These are phyloP conservation scores for Monosporascus sp. DNA, from an alignment of 2,329 filamentous ascomycete species.

Conservation along the genomic window DNA sequence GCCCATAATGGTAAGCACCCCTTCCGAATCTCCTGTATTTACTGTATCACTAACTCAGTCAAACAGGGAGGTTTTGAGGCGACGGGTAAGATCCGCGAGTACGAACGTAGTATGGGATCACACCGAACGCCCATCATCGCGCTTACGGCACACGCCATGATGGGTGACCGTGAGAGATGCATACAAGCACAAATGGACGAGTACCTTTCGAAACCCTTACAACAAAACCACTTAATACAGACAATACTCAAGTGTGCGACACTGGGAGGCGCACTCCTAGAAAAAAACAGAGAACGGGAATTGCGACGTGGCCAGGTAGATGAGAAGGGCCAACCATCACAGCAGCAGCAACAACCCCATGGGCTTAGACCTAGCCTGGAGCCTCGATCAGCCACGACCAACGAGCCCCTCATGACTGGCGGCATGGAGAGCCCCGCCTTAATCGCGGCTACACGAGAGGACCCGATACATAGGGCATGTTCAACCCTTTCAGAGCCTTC, in stretches of 20 bases:
- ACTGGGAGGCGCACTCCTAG: constrained; percentile 74
- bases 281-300: constrained; percentile 64
- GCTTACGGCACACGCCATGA: constrained; percentile 95
- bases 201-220: constrained; percentile 92
- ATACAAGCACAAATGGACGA: constrained; percentile 99
- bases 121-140: constrained; percentile 92
- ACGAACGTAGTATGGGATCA: constrained; percentile 74
- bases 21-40: constrained; percentile 2
- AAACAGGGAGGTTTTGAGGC: constrained; percentile 86
- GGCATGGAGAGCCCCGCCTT: constrained; percentile 59
- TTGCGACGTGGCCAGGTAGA: constrained; percentile 42
- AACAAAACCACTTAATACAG: constrained; percentile 96
- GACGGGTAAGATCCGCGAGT: constrained; percentile 92
- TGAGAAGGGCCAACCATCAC: constrained; percentile 37
- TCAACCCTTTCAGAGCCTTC: constrained; percentile 39
- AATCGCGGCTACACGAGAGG: constrained; percentile 53
- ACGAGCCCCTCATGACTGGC: constrained; percentile 48
- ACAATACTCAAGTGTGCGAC: constrained; percentile 96
- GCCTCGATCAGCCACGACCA: constrained; percentile 63
- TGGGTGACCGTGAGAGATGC: constrained; percentile 95
- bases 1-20: constrained; percentile 84
- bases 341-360: constrained; percentile 7
- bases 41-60: constrained; percentile 6
- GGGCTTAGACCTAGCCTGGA: constrained; percentile 30
- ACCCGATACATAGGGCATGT: constrained; percentile 50